phyloP scores from a whole-genome alignment of 1,139 yeast species.

The Kodamaea ohmeri region DNA sequence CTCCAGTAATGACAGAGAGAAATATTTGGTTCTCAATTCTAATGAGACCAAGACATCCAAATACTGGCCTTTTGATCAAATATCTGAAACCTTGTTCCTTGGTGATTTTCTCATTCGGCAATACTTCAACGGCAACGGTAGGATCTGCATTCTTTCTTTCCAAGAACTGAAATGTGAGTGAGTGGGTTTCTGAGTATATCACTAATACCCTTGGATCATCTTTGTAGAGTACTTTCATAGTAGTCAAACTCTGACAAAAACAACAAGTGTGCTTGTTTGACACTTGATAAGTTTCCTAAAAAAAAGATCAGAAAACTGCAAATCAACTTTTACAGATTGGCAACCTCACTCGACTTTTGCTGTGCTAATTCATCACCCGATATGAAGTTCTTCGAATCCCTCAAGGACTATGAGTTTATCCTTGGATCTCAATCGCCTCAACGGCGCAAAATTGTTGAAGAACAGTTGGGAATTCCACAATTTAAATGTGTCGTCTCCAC shows the following conservation, averaged over 20 bases:
- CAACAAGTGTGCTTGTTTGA: conserved; percentile 1
- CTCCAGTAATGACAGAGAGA: conserved; percentile 76
- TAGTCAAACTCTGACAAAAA: background rate
- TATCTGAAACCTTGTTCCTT: conserved; percentile 43
- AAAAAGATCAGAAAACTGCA: background rate
- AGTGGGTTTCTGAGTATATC: conserved; percentile 48
- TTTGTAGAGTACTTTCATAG: conserved; percentile 50
- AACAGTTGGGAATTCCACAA: conserved; percentile 58
- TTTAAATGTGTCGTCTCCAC: conserved; percentile 50
- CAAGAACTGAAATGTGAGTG: conserved; percentile 47
- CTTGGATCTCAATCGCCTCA: conserved; percentile 87
- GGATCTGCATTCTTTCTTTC: conserved; percentile 20
- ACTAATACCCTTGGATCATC: conserved; percentile 56
- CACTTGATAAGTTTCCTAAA: conserved; percentile 8
- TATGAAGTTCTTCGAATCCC: conserved; percentile 5
- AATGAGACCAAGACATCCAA: conserved; percentile 85
- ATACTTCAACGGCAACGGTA: conserved; percentile 55
- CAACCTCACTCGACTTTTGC: background rate
- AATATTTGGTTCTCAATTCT: conserved; percentile 65
- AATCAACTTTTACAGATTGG: background rate
- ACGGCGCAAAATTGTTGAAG: conserved; percentile 60
- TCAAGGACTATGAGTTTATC: conserved; percentile 37
- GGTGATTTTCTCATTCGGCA: conserved; percentile 38
- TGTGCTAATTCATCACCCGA: background rate
- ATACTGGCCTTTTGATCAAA: conserved; percentile 56